These are phyloP conservation scores for Daldinia decipiens DNA, from an alignment of 495 filamentous ascomycete genomes.

Conservation along the genomic window DNA sequence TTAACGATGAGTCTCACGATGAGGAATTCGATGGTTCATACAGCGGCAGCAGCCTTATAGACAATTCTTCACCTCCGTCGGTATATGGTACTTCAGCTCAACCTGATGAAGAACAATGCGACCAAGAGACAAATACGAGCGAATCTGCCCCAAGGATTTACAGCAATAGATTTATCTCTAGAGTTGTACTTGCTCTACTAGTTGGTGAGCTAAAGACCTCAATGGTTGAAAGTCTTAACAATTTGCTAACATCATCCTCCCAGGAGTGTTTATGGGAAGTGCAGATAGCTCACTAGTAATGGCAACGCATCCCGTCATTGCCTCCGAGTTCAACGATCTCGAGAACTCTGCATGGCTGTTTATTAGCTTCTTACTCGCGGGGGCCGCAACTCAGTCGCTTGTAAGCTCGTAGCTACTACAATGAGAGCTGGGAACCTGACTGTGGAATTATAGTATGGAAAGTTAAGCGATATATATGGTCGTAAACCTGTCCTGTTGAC, in stretches of 20 bases:
- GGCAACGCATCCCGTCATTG: slow-evolving; percentile 69
- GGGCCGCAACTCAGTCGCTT: slow-evolving; percentile 68
- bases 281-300: slow-evolving; percentile 71
- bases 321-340: slow-evolving; percentile 72
- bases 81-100: slow-evolving; percentile 13
- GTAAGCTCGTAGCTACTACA: slow-evolving; percentile 45
- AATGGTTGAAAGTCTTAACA: neutral
- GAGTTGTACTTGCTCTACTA: slow-evolving; percentile 32
- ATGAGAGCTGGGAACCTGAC: neutral
- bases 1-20: neutral
- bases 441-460: slow-evolving; percentile 52
- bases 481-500: slow-evolving; percentile 54
- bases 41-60: slow-evolving; percentile 10
- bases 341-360: slow-evolving; percentile 73
- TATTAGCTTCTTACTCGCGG: slow-evolving; percentile 69
- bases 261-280: slow-evolving; percentile 73
- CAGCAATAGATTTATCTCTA: slow-evolving; percentile 31
- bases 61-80: slow-evolving; percentile 5
- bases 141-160: slow-evolving; percentile 9
- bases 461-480: slow-evolving; percentile 63
- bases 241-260: neutral
- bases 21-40: neutral
- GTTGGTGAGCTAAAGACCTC: slow-evolving; percentile 18
- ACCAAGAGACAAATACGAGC: neutral
- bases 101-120: slow-evolving; percentile 30